Conservation (phyloP, 805 yeast genomes). For the Cyberlindnera amylophila region DNA sequence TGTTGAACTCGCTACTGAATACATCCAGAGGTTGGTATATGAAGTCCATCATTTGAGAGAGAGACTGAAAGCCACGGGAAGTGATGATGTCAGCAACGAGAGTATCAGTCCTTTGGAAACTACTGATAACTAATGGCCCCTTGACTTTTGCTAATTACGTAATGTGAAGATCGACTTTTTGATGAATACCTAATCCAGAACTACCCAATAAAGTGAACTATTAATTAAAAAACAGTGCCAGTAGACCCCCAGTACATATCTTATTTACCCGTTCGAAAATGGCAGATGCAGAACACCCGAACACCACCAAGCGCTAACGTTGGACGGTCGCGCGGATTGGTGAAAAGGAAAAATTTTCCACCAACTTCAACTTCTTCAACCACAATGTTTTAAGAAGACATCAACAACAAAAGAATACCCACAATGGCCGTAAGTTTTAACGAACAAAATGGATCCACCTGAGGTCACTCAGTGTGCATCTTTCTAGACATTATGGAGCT, state of each 20-base stretch:
- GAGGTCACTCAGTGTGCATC: background rate
- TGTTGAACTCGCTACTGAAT: conserved; percentile 80
- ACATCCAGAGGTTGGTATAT: conserved; percentile 48
- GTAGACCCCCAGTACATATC: no score
- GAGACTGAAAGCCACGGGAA: conserved; percentile 11
- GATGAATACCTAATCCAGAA: no score
- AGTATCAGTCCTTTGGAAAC: conserved; percentile 29
- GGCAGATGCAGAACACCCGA: conserved; percentile 3
- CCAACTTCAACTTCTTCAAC: background rate
- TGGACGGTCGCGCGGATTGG: background rate
- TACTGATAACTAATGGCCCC: conserved; percentile 26
- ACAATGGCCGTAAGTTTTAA: conserved; percentile 8
- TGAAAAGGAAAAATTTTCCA: conserved; percentile 5
- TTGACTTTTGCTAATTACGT: background rate
- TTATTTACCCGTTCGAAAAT: no score
- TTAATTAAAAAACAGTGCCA: no score
- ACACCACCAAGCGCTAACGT: conserved; percentile 2
- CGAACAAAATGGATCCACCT: background rate
- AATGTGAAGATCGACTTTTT: no score
- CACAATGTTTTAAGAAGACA: background rate
- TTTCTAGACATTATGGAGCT: conserved; percentile 27
- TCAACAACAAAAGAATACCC: background rate
- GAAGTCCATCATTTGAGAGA: conserved; percentile 30
- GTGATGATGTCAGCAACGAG: conserved; percentile 25
- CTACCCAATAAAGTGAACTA: no score